Base-by-base conservation (phyloP, 1,139 yeast genomes). In the Sugiyamaella pinicola region DNA sequence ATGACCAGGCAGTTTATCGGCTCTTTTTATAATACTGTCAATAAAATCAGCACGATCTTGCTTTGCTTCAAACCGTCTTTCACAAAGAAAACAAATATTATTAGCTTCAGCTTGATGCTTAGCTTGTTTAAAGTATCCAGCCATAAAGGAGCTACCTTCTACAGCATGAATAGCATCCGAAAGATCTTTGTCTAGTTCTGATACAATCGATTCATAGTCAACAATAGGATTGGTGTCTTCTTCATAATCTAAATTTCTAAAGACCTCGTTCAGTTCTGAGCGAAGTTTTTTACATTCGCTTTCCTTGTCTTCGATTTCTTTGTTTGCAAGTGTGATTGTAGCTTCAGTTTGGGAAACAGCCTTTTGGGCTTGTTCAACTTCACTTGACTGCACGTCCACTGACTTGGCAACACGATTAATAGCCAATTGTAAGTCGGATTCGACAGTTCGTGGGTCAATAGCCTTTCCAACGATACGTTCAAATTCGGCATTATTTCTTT, bases 141-240 rank as follows among this genome's bases (percentile, higher is more conserved):
- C 74, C 1, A 90, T 83, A 1, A 87, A 85, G 52, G 82, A 83
- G 29, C 79, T 79, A 57, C 86, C 80, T 61, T 85, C 85, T 26
- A 80, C 67, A 52, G 84, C 83, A 58, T 83, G 85, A 35, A 81
- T 69, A 0, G 87, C 81, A 22, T 76, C 77, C 49, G 78, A 76
- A 59, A 80, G 81, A 49, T 84, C 85, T 13, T 75, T 77, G 61
- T 86, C 90, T 22, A 84, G 73, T 19, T 81, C 84, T n/a, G 68
- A 66, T 3, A 85, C 61, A 8, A 58, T 51, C 10, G 49, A 44
- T 17, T 57, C 54, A 45, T 52, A 58, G n/a, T 45, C 41, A 2
- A 43, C 41, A 19, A 51, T 34, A 4, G 37, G 39, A 39, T 47
- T 19, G 6, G 33, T 24, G 17, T 40, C 51, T 13, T 33, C 46